Base-by-base conservation (phyloP, 1,284 basidiomycete genomes). In the Sporisorium reilianum region DNA sequence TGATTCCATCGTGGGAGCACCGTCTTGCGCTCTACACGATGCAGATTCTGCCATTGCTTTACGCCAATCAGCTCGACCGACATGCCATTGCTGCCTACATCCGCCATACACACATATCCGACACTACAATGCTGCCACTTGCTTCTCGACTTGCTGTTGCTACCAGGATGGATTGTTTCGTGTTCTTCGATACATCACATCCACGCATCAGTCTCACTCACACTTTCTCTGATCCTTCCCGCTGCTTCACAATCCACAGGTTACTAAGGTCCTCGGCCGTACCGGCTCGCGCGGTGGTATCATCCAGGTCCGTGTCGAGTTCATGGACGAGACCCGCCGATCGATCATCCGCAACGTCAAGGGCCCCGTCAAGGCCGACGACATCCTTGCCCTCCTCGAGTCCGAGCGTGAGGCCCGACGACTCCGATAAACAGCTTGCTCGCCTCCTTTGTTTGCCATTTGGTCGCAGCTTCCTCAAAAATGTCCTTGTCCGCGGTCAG, bases 261-360 rank as follows among this genome's bases (percentile, higher is more conserved):
- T 85, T 66, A 80, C 77, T 60, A 83, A 97, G 93, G 94, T 98
- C 86, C 91, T 99, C 85, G 97, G 97, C 86, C 91, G 97, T 85
- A 99, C 97, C 85, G 97, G 97, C 79, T 98, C 96, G 84, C 94
- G 97, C 87, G 97, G 97, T 89, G 95, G 95, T 89, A 95, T 99
- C 83, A 99, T 95, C 79, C 97, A 99, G 89, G 95, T 98, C 87
- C 94, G 96, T 81, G 97, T 99, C 82, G 96, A 99, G 87, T 98
- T 99, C 89, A 92, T 99, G 92, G 96, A 99, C 87, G 96, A 99
- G 87, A 91, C 92, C 59, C 91, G 91, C 81, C 93, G 97, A 83
- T 92, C 93, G 78, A 97, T 99, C 87, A 97, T 99, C 88, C 93
- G 96, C 81, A 99, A 99, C 89, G 97, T 99, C 84, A 99, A 99